Base-by-base conservation (phyloP, 179 eudicot genomes). In the Vitellaria paradoxa region DNA sequence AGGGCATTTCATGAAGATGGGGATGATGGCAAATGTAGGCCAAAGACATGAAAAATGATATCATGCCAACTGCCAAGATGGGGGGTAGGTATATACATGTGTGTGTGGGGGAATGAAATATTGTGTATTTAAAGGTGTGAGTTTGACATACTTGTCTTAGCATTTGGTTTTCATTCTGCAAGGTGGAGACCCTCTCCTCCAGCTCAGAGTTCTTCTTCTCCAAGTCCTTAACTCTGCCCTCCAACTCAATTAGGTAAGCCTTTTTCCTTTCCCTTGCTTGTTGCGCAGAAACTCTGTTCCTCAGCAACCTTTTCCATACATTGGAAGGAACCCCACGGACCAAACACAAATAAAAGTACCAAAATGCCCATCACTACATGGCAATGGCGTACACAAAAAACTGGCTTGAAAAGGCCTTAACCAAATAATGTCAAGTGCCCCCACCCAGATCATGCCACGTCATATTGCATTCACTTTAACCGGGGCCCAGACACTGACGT, bases 241-340 rank as follows among this genome's bases (percentile, higher is more conserved):
- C 88, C 21, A 87, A 68, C 79, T 85, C 90, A 68, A 45, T 85
- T 17, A 87, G 82, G 57, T 87, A 85, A 4, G 83, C 85, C 68
- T 87, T 87, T 78, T 87, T 87, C 65, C 85, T 79, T 56, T 87
- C 90, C 1, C 90, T 78, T 1, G 90, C 90, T 78, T 85, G 85
- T 70, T 87, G 90, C 5, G 90, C 90, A 6, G 90, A 87, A 2
- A 87, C 90, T 26, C 90, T 75, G 26, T 87, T 87, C 75, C 90
- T 77, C 80, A 87, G 62, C 37, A 87, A 46, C 78, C 88, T 87
- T 50, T 7, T 50, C 7, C 9, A 7, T 50, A 50, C 5, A 7
- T 50, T 7, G 9, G 55, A 50, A 50, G 55, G 12, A 12, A 50
- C 55, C 37, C 37, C 37, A 30, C 1, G 37, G 2, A 30, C 37